A percentile compares a stretch with the other conserved stretches of the same genome.
Evolutionary conservation across 148 eudicot genomes (phyloP).

Genomic region (Tetragonia tetragonoides): DNA sequence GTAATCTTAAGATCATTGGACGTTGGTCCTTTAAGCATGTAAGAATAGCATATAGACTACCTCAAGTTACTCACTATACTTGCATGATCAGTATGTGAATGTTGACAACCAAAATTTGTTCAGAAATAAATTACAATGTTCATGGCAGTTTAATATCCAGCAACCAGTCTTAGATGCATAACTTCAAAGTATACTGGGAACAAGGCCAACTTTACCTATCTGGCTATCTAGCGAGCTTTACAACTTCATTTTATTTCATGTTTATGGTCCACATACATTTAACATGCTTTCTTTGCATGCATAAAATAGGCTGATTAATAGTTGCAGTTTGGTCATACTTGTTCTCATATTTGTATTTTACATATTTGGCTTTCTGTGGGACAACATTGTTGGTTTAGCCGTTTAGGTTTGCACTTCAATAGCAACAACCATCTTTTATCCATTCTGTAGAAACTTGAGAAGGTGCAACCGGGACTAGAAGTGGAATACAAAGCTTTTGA

Average conservation of each 20-base stretch:
- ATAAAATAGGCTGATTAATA: not conserved
- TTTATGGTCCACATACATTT: not conserved
- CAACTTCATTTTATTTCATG: not conserved
- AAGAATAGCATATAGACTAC: not conserved
- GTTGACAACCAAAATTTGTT: not conserved
- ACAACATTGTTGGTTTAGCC: no score
- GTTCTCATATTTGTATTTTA: not conserved
- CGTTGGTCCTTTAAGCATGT: not conserved
- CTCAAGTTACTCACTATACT: not conserved
- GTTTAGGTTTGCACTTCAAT: not conserved
- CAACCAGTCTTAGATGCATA: not conserved
- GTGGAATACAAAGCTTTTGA: constrained; percentile 46
- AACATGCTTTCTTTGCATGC: not conserved
- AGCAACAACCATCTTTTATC: not conserved
- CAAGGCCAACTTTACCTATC: no score
- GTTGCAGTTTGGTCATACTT: not conserved
- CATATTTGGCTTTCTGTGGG: not conserved
- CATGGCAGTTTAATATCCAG: not conserved
- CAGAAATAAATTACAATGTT: not conserved
- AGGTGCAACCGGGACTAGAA: constrained; percentile 41
- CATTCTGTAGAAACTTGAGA: constrained; percentile 55
- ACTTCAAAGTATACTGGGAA: no score
- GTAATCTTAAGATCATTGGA: constrained; percentile 21
- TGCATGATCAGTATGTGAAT: not conserved
- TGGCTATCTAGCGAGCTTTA: not conserved